These are phyloP conservation scores for Apiospora sp. DNA, from an alignment of 2,329 filamentous ascomycete genomes.

Conservation along the genomic window DNA sequence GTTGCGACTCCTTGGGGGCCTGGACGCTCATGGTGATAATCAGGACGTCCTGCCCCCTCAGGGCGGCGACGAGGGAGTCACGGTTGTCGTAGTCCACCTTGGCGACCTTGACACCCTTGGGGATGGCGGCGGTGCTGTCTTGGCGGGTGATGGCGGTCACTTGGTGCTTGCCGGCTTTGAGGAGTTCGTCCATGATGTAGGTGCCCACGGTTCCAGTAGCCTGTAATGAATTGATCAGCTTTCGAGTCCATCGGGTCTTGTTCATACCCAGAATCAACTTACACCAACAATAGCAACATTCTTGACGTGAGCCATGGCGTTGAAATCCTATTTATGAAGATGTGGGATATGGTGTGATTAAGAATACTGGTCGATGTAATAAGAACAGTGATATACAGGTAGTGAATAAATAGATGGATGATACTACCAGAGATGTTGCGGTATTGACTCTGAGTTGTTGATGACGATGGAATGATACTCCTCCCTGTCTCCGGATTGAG, in stretches of 20 bases:
- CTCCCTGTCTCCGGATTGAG: neutral
- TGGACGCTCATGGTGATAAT: conserved; percentile 58
- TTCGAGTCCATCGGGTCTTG: neutral
- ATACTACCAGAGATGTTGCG: neutral
- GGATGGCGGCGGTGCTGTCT: conserved; percentile 47
- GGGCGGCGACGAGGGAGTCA: conserved; percentile 54
- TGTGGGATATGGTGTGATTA: neutral
- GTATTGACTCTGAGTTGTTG: neutral
- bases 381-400: neutral
- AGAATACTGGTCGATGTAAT: neutral
- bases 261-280: conserved; percentile 37
- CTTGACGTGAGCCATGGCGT: conserved; percentile 44
- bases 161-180: conserved; percentile 56
- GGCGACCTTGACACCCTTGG: conserved; percentile 51
- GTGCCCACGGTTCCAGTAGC: conserved; percentile 52
- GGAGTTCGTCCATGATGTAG: conserved; percentile 49
- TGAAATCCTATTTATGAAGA: neutral
- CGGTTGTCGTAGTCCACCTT: conserved; percentile 55
- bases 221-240: conserved; percentile 39
- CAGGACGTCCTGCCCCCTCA: conserved; percentile 63
- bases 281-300: conserved; percentile 57
- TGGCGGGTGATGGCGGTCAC: conserved; percentile 59
- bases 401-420: neutral
- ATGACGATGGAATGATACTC: neutral
- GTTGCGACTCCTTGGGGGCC: conserved; percentile 55